These are phyloP conservation scores for Penicillium sp. DNA, from an alignment of 2,329 filamentous ascomycete genomes.

Conservation along the genomic window DNA sequence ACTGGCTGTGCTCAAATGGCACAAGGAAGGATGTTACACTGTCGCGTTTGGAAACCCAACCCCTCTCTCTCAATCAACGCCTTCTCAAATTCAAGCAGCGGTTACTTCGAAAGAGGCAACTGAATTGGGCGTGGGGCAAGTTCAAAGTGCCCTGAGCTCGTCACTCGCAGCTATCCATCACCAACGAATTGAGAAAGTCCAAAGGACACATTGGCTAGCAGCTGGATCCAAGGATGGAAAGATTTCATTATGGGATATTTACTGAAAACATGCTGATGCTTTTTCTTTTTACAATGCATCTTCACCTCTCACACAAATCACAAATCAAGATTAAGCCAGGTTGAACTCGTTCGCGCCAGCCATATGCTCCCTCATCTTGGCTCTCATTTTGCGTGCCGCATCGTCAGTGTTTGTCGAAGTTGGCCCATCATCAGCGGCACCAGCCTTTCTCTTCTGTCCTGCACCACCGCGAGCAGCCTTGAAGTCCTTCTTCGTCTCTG, in stretches of 20 bases:
- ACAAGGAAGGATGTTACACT: slow-evolving; percentile 81
- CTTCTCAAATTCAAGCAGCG: neutral
- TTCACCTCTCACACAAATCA: neutral
- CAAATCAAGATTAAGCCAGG: slow-evolving; percentile 44
- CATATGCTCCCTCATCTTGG: slow-evolving; percentile 53
- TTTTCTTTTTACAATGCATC: slow-evolving; percentile 26
- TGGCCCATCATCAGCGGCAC: slow-evolving; percentile 26
- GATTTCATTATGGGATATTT: slow-evolving; percentile 93
- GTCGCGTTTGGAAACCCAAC: slow-evolving; percentile 63
- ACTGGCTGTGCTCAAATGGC: slow-evolving; percentile 91
- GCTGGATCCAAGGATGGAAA: slow-evolving; percentile 93
- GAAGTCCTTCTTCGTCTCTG: slow-evolving; percentile 47
- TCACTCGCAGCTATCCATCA: slow-evolving; percentile 57
- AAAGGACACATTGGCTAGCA: slow-evolving; percentile 79
- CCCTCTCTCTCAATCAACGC: neutral
- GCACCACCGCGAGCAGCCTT: slow-evolving; percentile 43
- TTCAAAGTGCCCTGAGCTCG: slow-evolving; percentile 2
- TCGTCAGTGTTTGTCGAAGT: slow-evolving; percentile 41
- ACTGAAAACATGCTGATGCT: slow-evolving; percentile 50
- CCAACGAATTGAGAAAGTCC: slow-evolving; percentile 62
- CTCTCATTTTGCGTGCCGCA: slow-evolving; percentile 54
- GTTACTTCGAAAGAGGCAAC: neutral
- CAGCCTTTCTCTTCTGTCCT: slow-evolving; percentile 38
- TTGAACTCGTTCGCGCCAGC: slow-evolving; percentile 58
- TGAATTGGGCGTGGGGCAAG: slow-evolving; percentile 5